phyloP scores from a whole-genome alignment of 1,139 yeast genomes.

The Blastobotrys persicus region DNA sequence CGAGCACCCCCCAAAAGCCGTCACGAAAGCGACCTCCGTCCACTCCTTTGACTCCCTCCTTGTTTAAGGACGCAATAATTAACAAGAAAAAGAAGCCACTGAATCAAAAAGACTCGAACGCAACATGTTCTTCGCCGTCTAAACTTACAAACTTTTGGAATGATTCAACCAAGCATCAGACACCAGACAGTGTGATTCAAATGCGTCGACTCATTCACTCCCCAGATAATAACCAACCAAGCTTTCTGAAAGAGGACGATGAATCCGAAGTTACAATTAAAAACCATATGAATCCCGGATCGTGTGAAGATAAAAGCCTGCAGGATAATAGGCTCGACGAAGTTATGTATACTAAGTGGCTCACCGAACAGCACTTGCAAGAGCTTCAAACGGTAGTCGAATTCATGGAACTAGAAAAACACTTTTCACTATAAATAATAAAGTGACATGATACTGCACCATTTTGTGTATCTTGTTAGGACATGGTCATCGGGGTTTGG shows the following conservation, averaged over 20 bases:
- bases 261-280: too few relatives aligned
- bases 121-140: not conserved
- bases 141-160: conserved; percentile 4
- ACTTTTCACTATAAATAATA: conserved; percentile 17
- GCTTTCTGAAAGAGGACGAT: too few relatives aligned
- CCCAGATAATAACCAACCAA: not conserved
- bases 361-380: conserved; percentile 19
- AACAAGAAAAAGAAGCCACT: conserved; percentile 9
- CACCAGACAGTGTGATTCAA: conserved; percentile 10
- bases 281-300: not conserved
- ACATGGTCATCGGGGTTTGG: too few relatives aligned
- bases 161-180: not conserved
- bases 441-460: too few relatives aligned
- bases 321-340: conserved; percentile 12
- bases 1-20: conserved; percentile 7
- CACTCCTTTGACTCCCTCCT: conserved; percentile 25
- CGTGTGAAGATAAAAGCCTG: not conserved
- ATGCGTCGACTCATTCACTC: conserved; percentile 11
- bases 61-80: conserved; percentile 12
- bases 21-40: conserved; percentile 20
- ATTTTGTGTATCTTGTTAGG: too few relatives aligned
- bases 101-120: conserved; percentile 4
- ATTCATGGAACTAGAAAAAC: conserved; percentile 27
- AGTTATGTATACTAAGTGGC: conserved; percentile 21
- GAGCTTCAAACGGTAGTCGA: conserved; percentile 23